Percentiles rank a stretch among this genome's conserved stretches.
phyloP scores from a whole-genome alignment of 768 basidiomycete species.

The Podaxis sp. region DNA sequence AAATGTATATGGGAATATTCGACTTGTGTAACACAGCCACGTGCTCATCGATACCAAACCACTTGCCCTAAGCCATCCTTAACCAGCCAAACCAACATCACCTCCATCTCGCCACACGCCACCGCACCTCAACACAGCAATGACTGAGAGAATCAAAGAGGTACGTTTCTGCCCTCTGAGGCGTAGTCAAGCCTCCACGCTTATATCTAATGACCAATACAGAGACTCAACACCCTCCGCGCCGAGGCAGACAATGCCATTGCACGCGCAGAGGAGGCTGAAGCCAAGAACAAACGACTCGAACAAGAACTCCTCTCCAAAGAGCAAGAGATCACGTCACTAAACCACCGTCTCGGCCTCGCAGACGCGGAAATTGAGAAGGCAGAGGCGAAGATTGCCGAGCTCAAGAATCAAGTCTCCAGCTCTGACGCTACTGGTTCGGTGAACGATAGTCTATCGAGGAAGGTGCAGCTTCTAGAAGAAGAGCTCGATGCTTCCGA shows the following conservation, averaged over 20 bases:
- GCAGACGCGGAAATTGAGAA: slow-evolving; percentile 72
- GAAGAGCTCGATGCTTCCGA: slow-evolving; percentile 95
- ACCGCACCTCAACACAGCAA: slow-evolving; percentile 21
- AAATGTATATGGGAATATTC: background rate
- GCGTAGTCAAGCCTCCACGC: background rate
- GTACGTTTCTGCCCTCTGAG: slow-evolving; percentile 24
- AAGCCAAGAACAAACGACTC: slow-evolving; percentile 75
- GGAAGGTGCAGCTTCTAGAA: slow-evolving; percentile 91
- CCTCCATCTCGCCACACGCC: slow-evolving; percentile 19
- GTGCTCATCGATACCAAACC: slow-evolving; percentile 15
- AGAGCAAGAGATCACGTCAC: slow-evolving; percentile 85
- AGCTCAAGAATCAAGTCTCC: slow-evolving; percentile 52
- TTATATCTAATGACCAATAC: background rate
- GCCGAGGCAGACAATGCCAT: slow-evolving; percentile 82
- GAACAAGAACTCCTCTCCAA: slow-evolving; percentile 74
- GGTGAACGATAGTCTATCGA: slow-evolving; percentile 66
- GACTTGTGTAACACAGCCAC: slow-evolving; percentile 3
- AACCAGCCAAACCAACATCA: slow-evolving; percentile 7
- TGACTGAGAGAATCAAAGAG: slow-evolving; percentile 50
- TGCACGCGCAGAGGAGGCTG: slow-evolving; percentile 83
- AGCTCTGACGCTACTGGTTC: slow-evolving; percentile 73
- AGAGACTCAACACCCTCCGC: slow-evolving; percentile 82
- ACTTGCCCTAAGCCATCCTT: slow-evolving; percentile 12
- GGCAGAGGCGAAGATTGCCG: slow-evolving; percentile 61
- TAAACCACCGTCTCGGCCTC: slow-evolving; percentile 65